phyloP scores from a whole-genome alignment of 768 basidiomycete genomes.

The Leucosporidium yakuticum region DNA sequence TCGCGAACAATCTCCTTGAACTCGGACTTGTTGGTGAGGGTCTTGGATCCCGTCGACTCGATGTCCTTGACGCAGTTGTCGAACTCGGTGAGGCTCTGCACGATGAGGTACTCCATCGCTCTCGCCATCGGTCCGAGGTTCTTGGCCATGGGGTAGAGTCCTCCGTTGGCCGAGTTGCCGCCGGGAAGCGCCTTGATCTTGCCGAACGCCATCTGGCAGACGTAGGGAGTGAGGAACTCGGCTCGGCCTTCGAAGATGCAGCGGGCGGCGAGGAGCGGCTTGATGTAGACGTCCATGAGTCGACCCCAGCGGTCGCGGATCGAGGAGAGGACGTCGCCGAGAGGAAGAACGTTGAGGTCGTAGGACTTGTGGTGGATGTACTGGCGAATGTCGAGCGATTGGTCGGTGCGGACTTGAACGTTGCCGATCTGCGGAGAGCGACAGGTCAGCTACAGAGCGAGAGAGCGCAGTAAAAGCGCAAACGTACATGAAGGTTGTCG shows the following conservation, averaged over 20 bases:
- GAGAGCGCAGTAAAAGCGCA: neutral
- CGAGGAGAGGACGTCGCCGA: slow-evolving; percentile 60
- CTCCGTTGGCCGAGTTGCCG: slow-evolving; percentile 18
- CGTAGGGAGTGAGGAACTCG: slow-evolving; percentile 25
- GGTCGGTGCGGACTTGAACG: slow-evolving; percentile 89
- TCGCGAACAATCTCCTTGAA: slow-evolving; percentile 35
- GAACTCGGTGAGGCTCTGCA: slow-evolving; percentile 75
- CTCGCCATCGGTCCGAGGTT: slow-evolving; percentile 56
- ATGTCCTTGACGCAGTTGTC: slow-evolving; percentile 53
- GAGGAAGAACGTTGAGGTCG: slow-evolving; percentile 59
- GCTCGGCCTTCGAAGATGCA: slow-evolving; percentile 23
- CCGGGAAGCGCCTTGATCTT: slow-evolving; percentile 29
- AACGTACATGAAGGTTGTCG: slow-evolving; percentile 66
- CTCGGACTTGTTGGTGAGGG: slow-evolving; percentile 53
- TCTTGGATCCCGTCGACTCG: slow-evolving; percentile 46
- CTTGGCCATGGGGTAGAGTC: slow-evolving; percentile 47
- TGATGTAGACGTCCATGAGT: slow-evolving; percentile 61
- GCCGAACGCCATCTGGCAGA: slow-evolving; percentile 24
- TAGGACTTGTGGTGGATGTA: slow-evolving; percentile 82
- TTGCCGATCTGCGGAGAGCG: slow-evolving; percentile 56
- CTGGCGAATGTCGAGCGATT: slow-evolving; percentile 73
- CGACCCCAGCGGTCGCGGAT: slow-evolving; percentile 63
- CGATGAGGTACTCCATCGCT: slow-evolving; percentile 85
- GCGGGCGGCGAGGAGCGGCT: slow-evolving; percentile 15
- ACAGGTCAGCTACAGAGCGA: neutral